These are phyloP conservation scores for Solanum etuberosum DNA, from an alignment of 257 asterid species.

Conservation along the genomic window DNA sequence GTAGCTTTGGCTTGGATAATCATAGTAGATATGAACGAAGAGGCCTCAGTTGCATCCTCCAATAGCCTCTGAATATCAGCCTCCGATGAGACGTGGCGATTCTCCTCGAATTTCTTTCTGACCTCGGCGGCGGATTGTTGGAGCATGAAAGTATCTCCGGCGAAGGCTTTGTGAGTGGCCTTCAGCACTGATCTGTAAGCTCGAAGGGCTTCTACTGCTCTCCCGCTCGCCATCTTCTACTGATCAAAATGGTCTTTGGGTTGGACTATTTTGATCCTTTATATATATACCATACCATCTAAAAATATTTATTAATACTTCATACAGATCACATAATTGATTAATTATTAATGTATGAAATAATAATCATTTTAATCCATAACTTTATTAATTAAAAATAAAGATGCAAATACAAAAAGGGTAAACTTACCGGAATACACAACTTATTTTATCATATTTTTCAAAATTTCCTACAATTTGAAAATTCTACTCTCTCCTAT, in stretches of 20 bases:
- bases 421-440: too few relatives aligned
- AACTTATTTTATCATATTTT: too few relatives aligned
- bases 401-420: too few relatives aligned
- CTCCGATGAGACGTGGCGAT: conserved; percentile 65
- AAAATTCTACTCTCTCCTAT: too few relatives aligned
- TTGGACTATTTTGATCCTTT: neutral
- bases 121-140: conserved; percentile 75
- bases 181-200: conserved; percentile 75
- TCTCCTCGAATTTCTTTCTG: conserved; percentile 84
- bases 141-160: conserved; percentile 87
- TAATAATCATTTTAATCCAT: neutral
- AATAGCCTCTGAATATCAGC: conserved; percentile 58
- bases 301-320: neutral
- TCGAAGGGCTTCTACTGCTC: conserved; percentile 38
- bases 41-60: conserved; percentile 86
- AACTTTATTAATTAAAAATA: too few relatives aligned
- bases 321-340: neutral
- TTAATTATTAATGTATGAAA: too few relatives aligned
- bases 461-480: too few relatives aligned
- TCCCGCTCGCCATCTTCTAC: conserved; percentile 42
- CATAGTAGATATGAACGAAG: conserved; percentile 77
- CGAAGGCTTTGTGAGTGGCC: conserved; percentile 77
- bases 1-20: conserved; percentile 92
- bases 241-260: neutral
- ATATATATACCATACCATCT: neutral